Evolutionary conservation across 2,329 filamentous ascomycete genomes (phyloP).

Genomic region (Paracorniculantispora psalliotae): DNA sequence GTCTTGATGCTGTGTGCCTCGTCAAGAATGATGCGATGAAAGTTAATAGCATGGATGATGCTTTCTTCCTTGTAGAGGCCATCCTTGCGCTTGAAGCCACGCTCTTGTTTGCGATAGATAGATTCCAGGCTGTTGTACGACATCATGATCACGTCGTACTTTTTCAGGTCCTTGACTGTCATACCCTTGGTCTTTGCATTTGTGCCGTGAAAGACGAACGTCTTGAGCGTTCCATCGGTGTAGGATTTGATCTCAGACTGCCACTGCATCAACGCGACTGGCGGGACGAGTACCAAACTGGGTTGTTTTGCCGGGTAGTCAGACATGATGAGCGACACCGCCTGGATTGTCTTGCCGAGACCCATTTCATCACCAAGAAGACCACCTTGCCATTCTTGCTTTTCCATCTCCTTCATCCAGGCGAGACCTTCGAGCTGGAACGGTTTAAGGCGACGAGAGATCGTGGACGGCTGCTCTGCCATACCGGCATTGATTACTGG

Average conservation of each 20-base stretch:
- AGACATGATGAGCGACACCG: conserved; percentile 96
- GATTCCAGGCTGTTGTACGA: conserved; percentile 92
- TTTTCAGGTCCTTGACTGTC: conserved; percentile 67
- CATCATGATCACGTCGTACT: conserved; percentile 92
- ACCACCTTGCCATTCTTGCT: conserved; percentile 79
- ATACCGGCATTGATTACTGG: conserved; percentile 56
- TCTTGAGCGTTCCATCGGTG: conserved; percentile 84
- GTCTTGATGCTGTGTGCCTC: conserved; percentile 95
- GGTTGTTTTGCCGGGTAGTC: conserved; percentile 82
- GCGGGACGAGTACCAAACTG: conserved; percentile 83
- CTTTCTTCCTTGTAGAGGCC: conserved; percentile 76
- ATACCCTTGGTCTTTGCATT: conserved; percentile 78
- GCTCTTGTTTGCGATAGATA: conserved; percentile 85
- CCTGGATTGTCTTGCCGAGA: conserved; percentile 97
- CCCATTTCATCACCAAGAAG: conserved; percentile 97
- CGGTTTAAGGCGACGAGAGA: conserved; percentile 79
- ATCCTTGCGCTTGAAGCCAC: conserved; percentile 78
- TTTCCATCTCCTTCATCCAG: conserved; percentile 92
- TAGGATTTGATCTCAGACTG: conserved; percentile 73
- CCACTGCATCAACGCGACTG: conserved; percentile 96
- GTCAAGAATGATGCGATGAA: conserved; percentile 88
- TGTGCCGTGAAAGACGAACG: conserved; percentile 84
- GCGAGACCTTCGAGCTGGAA: conserved; percentile 92
- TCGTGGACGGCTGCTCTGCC: conserved; percentile 55
- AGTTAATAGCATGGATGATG: conserved; percentile 77